Percentiles rank a stretch among this genome's conserved stretches.
Conservation (phyloP, 2,329 filamentous ascomycete genomes). For the Allantophomopsis lycopodina region DNA sequence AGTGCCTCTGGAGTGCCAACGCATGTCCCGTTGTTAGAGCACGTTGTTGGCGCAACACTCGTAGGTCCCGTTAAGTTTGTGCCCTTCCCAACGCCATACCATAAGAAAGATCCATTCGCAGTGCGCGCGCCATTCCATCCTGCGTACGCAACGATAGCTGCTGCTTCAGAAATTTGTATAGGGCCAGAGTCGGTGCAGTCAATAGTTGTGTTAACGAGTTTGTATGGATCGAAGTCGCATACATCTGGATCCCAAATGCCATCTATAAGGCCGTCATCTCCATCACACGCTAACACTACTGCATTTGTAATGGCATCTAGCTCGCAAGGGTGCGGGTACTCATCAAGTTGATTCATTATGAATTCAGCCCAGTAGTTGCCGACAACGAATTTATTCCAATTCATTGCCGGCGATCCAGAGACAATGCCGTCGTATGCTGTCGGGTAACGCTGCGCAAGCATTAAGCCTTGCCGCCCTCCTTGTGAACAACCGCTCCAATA, state of each 20-base stretch:
- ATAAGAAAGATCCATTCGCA: constrained; percentile 1
- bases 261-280: constrained; percentile 7
- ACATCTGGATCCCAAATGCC: constrained; percentile 3
- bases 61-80: not conserved
- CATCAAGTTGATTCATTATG: constrained; percentile 5
- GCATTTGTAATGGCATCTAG: constrained; percentile 6
- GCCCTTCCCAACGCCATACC: constrained; percentile 4
- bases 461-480: constrained; percentile 22
- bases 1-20: not conserved
- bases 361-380: constrained; percentile 3
- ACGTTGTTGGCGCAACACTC: not conserved
- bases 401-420: constrained; percentile 23
- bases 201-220: constrained; percentile 3
- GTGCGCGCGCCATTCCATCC: constrained; percentile 3
- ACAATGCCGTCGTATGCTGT: constrained; percentile 24
- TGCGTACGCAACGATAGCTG: constrained; percentile 1
- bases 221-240: constrained; percentile 6
- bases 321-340: constrained; percentile 4
- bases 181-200: constrained; percentile 3
- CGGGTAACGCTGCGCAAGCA: constrained; percentile 22
- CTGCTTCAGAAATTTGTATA: constrained; percentile 2
- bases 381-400: constrained; percentile 8
- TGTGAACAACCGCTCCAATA: constrained; percentile 23
- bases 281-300: constrained; percentile 6
- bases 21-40: constrained; percentile 1